Evolutionary conservation across 148 eudicot genomes (phyloP), one percentile per base, ranked within the genome.

Genomic region (Arbutus unedo): DNA sequence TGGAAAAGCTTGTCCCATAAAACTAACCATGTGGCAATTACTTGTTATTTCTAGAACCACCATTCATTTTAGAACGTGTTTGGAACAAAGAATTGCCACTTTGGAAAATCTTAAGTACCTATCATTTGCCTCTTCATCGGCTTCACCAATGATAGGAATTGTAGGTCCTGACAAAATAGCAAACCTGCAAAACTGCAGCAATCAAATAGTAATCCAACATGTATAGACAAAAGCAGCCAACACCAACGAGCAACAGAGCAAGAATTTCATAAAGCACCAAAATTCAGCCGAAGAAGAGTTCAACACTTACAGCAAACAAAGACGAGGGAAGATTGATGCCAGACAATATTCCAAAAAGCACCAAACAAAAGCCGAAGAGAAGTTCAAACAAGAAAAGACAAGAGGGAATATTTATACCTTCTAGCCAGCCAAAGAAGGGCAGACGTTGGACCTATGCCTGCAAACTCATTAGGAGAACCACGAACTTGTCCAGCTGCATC

Each of bases 401-500:
- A n/a, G n/a, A 68, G 67, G 64, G 45, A 77, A 79, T 76, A 50
- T 48, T 71, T 79, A 81, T 84, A 82, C 98, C 98, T 62, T 85
- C 95, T 91, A 81, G 98, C 94, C 87, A 96, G 82, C 98, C 98
- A 96, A 74, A 96, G 98, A 79, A 96, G 91, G 44, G 98, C 90
- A 45, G 98, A 96, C 38, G 98, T 96, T 71, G 97, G 82, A 54
- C 98, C 97, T 83, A 96, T 94, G 89, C 97, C 97, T 49, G 98
- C 92, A 86, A 96, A 96, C 90, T 93, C 95, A 85, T 96, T 94
- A 21, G 98, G 98, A 84, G 98, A 94, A 55, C 98, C 98, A 75
- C 98, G 98, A 53, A 96, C 98, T 91, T 96, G 98, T 74, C 97
- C 90, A 72, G 98, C 98, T 78, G 98, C 93, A 79, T 94, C 97